phyloP scores from a whole-genome alignment of 2,329 filamentous ascomycete species.

The Curvularia verruculosa region DNA sequence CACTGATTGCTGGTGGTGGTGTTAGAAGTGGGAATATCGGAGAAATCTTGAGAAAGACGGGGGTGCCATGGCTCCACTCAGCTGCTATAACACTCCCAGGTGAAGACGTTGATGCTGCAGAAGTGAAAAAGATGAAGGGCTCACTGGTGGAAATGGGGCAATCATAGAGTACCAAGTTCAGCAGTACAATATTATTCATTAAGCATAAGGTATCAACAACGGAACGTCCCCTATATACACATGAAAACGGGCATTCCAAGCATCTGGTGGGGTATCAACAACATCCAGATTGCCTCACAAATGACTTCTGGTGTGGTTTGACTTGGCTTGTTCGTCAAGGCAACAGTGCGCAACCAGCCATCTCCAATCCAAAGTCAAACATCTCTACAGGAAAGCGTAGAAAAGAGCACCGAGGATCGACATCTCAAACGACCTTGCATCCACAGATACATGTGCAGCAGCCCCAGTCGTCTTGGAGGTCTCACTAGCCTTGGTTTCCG shows the following conservation, averaged over 20 bases:
- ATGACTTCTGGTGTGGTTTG: not conserved
- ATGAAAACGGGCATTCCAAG: slow-evolving; percentile 9
- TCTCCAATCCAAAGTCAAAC: not conserved
- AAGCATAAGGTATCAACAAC: not conserved
- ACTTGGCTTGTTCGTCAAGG: not conserved
- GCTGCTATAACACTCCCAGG: slow-evolving; percentile 49
- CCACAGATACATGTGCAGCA: slow-evolving; percentile 25
- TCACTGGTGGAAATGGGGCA: not conserved
- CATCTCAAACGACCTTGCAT: slow-evolving; percentile 31
- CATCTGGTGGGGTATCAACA: slow-evolving; percentile 30
- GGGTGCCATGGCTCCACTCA: slow-evolving; percentile 52
- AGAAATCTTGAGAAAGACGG: slow-evolving; percentile 38
- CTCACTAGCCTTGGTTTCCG: slow-evolving; percentile 22
- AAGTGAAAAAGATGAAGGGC: slow-evolving; percentile 29
- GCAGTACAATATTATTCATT: not conserved
- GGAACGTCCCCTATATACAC: not conserved
- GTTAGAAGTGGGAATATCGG: slow-evolving; percentile 55
- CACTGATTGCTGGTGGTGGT: slow-evolving; percentile 59
- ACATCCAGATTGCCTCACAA: slow-evolving; percentile 12
- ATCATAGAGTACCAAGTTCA: not conserved
- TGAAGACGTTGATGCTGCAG: slow-evolving; percentile 41
- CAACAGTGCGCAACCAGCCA: not conserved
- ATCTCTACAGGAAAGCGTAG: slow-evolving; percentile 28
- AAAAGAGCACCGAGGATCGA: slow-evolving; percentile 35
- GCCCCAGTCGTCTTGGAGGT: slow-evolving; percentile 23